Evolutionary conservation across 2,329 filamentous ascomycete genomes (phyloP).

Genomic region (Ustilaginoidea virens): DNA sequence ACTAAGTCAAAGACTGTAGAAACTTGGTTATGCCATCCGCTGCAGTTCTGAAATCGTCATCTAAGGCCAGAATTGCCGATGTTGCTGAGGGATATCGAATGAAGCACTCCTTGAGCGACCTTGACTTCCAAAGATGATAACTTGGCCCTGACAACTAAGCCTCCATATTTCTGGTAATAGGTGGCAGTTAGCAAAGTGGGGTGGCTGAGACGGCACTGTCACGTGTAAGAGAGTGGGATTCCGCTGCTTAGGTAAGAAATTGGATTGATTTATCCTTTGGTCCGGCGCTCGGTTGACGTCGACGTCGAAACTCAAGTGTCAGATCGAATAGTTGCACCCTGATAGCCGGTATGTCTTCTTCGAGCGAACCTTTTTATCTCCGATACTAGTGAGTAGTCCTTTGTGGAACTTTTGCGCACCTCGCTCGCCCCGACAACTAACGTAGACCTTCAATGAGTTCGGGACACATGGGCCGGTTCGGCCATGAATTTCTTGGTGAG

Average conservation of each 20-base stretch:
- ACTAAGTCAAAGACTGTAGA: constrained; percentile 13
- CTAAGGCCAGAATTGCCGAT: no score
- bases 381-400: constrained; percentile 73
- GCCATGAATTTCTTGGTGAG: constrained; percentile 89
- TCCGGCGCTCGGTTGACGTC: no score
- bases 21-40: no score
- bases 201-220: constrained; percentile 1
- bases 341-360: constrained; percentile 55
- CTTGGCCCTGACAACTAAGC: constrained; percentile 1
- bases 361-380: constrained; percentile 80
- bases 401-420: background rate
- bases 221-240: constrained; percentile 2
- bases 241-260: no score
- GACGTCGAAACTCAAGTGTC: no score
- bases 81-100: constrained; percentile 13
- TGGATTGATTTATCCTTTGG: no score
- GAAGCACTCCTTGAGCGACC: constrained; percentile 8
- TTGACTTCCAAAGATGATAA: constrained; percentile 10
- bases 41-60: no score
- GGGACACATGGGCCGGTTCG: constrained; percentile 91
- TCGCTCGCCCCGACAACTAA: constrained; percentile 3
- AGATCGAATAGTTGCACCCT: no score
- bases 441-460: constrained; percentile 42
- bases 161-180: constrained; percentile 1
- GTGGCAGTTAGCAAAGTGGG: constrained; percentile 4